Evolutionary conservation across 768 basidiomycete species (phyloP), one percentile per base, ranked within the genome.

Genomic region (Leccinellum albellum): DNA sequence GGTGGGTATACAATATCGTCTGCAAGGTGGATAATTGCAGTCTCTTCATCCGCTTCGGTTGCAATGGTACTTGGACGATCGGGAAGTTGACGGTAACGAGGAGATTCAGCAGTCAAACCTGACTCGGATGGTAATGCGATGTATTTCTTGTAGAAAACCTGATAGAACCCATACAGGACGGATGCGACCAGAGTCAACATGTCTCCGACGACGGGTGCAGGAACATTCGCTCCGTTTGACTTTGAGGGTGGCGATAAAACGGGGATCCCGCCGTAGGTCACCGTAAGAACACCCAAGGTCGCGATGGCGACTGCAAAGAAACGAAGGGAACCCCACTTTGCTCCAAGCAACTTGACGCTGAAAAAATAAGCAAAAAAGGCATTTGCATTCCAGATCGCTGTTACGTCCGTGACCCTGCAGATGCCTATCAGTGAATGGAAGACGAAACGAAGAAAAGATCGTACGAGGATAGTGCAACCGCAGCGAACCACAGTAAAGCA

Each of bases 351-450:
- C 63, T 82, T 82, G 58, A 94, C 84, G n/a, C 87, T 82, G 69
- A 98, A 82, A 26, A 93, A 69, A 68, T 98, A 98, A 6, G 91
- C 89, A 71, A 93, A 94, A 75, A 98, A 94, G 1, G 91, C 88
- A 64, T 89, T 91, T 8, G 89, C 86, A 67, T 96, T 95, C 85
- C 90, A 93, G 26, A 94, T 83, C 20, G 85, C 84, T 75, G 92
- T 95, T 26, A 94, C 84, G 72, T 94, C 91, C 62, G 86, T 88
- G 26, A 93, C 78, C 23, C 93, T 92, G 59, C 26, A 55, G 51
- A 50, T 31, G 31, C 31, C 1, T 28, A 56, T 63, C 55, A 58
- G 61, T 17, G 33, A 57, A 37, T 26, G 47, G 13, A 26, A 58
- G 37, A 24, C 21, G 13, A 42, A 40, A 52, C 6, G 54, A 48